Evolutionary conservation across 1,139 yeast species (phyloP).

Genomic region (Yamadazyma spencermartinsiae): DNA sequence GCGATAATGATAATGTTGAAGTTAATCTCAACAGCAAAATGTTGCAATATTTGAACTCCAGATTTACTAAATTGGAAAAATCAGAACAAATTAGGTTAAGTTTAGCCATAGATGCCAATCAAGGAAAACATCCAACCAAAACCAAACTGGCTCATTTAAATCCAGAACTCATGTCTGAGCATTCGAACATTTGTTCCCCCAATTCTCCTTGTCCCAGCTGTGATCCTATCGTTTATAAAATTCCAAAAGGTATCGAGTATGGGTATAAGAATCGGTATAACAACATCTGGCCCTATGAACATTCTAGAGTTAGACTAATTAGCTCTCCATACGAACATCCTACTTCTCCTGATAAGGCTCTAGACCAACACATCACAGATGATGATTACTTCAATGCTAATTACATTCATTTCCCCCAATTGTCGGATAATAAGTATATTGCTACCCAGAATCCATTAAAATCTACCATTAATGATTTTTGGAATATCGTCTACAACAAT

Average conservation of each 20-base stretch:
- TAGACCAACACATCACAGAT: constrained; percentile 4
- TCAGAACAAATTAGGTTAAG: constrained; percentile 51
- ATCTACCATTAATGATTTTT: constrained; percentile 44
- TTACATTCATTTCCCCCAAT: constrained; percentile 27
- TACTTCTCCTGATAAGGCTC: constrained; percentile 5
- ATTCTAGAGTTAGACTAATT: constrained; percentile 39
- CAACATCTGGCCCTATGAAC: constrained; percentile 50
- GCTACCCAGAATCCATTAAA: constrained; percentile 48
- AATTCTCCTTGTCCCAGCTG: constrained; percentile 45
- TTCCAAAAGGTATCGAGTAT: constrained; percentile 54
- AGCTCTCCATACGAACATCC: constrained; percentile 13
- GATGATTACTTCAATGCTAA: constrained; percentile 48
- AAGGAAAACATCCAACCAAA: constrained; percentile 8
- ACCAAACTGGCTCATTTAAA: constrained; percentile 3
- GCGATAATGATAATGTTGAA: constrained; percentile 4
- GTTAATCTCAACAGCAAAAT: constrained; percentile 23
- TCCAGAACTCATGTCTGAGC: constrained; percentile 3
- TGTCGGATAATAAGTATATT: constrained; percentile 28
- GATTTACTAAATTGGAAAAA: constrained; percentile 50
- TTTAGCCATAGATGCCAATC: constrained; percentile 23
- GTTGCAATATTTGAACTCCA: constrained; percentile 32
- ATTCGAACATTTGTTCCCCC: constrained; percentile 40
- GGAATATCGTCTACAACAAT: constrained; percentile 52
- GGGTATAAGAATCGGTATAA: constrained; percentile 48
- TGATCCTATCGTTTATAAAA: constrained; percentile 42